phyloP scores from a whole-genome alignment of 2,329 filamentous ascomycete genomes.

The Sarocladium kiliense region DNA sequence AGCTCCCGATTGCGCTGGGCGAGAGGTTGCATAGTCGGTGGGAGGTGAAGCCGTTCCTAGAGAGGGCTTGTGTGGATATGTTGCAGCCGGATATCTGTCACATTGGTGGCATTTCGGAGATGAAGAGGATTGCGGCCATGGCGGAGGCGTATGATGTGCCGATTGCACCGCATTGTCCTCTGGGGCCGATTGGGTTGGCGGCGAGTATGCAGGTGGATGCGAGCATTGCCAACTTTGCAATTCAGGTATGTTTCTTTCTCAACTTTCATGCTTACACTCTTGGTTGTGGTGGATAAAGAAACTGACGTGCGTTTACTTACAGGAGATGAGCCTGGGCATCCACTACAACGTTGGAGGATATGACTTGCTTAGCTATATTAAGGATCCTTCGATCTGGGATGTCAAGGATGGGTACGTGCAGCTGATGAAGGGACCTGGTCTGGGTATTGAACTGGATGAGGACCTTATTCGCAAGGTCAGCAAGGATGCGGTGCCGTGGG shows the following conservation, averaged over 20 bases:
- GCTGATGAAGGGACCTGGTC: slow-evolving; percentile 51
- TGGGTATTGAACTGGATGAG: slow-evolving; percentile 65
- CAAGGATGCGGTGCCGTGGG: slow-evolving; percentile 57
- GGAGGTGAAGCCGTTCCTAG: slow-evolving; percentile 69
- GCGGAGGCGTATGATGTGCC: slow-evolving; percentile 70
- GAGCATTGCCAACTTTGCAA: slow-evolving; percentile 59
- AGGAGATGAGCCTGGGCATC: slow-evolving; percentile 72
- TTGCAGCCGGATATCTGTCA: slow-evolving; percentile 70
- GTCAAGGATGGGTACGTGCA: slow-evolving; percentile 63
- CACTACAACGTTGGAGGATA: slow-evolving; percentile 68
- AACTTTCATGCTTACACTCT: background rate
- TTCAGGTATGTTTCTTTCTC: slow-evolving; percentile 37
- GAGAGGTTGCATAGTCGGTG: slow-evolving; percentile 68
- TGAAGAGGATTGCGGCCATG: slow-evolving; percentile 64
- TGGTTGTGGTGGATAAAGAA: background rate
- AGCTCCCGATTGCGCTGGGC: slow-evolving; percentile 64
- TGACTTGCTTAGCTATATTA: slow-evolving; percentile 62
- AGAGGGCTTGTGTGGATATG: slow-evolving; percentile 63
- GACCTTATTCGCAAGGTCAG: slow-evolving; percentile 57
- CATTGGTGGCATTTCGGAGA: slow-evolving; percentile 67
- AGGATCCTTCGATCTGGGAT: slow-evolving; percentile 59
- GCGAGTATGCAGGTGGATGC: slow-evolving; percentile 64
- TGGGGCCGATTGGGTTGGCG: slow-evolving; percentile 68
- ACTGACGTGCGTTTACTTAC: background rate
- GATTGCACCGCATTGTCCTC: slow-evolving; percentile 67